Evolutionary conservation across 306 rosid genomes (phyloP).

Genomic region (Sphenostylis stenocarpa): DNA sequence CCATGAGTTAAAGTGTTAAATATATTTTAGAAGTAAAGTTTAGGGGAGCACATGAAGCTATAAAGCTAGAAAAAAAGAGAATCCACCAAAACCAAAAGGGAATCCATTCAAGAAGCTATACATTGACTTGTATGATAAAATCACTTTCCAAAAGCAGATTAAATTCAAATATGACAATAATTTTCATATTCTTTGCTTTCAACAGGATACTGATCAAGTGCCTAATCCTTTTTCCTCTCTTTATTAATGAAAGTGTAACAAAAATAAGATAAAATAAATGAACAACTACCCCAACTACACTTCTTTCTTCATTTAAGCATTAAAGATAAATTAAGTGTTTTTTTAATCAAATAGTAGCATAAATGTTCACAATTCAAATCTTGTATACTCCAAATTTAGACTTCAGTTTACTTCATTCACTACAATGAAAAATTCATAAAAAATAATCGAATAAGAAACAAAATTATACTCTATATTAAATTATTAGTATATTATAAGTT

Average conservation of each 20-base stretch:
- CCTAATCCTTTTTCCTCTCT: neutral
- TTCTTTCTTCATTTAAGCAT: neutral
- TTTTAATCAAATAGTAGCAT: no score
- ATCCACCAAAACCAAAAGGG: neutral
- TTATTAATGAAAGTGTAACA: neutral
- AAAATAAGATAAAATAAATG: neutral
- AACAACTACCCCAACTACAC: neutral
- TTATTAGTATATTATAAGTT: no score
- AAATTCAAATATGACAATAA: neutral
- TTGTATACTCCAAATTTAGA: no score
- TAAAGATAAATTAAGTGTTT: neutral
- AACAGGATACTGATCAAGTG: slow-evolving; percentile 2
- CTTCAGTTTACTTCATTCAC: no score
- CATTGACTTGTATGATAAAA: neutral
- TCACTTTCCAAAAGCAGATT: slow-evolving; percentile 3
- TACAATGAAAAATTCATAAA: no score
- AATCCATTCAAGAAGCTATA: neutral
- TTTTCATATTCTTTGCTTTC: neutral
- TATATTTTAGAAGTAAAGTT: neutral
- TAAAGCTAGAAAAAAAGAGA: neutral
- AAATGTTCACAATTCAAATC: no score
- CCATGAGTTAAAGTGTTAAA: neutral
- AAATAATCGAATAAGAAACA: no score
- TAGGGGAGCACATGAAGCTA: neutral
- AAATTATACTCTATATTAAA: no score